These are phyloP conservation scores for Amaranthus tricolor DNA, from an alignment of 179 eudicot genomes.

Conservation along the genomic window DNA sequence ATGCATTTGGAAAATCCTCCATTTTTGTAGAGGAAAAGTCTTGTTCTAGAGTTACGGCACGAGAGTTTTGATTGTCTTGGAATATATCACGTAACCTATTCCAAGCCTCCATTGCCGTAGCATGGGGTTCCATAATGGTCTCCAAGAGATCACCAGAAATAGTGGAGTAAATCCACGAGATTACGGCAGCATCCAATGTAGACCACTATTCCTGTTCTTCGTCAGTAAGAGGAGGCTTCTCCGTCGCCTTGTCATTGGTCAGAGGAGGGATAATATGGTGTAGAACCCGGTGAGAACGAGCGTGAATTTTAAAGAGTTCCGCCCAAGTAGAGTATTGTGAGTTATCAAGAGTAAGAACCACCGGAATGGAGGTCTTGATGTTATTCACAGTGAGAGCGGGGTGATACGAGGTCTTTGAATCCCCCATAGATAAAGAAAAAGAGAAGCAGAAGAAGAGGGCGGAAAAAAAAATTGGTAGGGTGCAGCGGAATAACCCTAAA, in stretches of 20 bases:
- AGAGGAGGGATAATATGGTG: not conserved
- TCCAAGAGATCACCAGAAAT: not conserved
- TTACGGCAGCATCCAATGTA: not conserved
- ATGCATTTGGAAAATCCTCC: not conserved
- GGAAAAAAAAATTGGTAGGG: no score
- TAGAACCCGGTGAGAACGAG: no score
- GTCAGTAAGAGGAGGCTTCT: accelerated
- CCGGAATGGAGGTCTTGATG: not conserved
- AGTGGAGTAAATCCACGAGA: not conserved
- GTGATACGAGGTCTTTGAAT: not conserved
- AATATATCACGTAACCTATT: no score
- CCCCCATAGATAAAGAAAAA: not conserved
- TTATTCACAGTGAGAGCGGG: not conserved
- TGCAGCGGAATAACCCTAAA: no score
- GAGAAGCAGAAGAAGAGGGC: not conserved
- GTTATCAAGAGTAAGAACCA: not conserved
- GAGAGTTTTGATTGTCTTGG: no score
- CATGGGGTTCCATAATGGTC: not conserved
- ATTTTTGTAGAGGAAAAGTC: not conserved
- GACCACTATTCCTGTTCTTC: not conserved
- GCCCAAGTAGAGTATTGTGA: not conserved
- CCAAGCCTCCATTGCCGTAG: constrained; percentile 1
- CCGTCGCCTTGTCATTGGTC: not conserved
- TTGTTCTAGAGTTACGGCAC: not conserved
- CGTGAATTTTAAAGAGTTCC: not conserved